phyloP scores from a whole-genome alignment of 306 rosid species.

The Lathyrus tuberosus region DNA sequence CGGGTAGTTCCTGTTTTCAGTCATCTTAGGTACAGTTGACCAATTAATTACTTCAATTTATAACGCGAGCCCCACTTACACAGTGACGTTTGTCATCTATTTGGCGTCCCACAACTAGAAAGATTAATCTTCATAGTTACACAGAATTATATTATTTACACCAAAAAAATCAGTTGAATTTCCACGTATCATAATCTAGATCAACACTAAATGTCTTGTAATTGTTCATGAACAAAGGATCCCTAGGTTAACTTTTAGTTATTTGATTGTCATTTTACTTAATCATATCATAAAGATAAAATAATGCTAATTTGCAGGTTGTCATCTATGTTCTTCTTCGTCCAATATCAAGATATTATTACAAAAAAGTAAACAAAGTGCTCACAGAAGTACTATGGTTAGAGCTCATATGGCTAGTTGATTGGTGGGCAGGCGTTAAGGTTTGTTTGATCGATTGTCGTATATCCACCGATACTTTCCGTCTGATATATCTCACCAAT shows the following conservation, averaged over 20 bases:
- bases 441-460: conserved; percentile 34
- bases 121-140: too few species aligned
- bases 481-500: background rate
- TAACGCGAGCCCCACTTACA: too few species aligned
- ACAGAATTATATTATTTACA: too few species aligned
- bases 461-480: background rate
- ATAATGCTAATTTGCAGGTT: conserved; percentile 52
- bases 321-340: conserved; percentile 64
- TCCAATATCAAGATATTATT: conserved; percentile 64
- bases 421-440: conserved; percentile 96
- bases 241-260: background rate
- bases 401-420: conserved; percentile 81
- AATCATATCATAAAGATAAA: background rate
- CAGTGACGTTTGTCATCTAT: too few species aligned
- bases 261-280: background rate
- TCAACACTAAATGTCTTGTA: background rate
- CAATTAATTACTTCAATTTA: too few species aligned
- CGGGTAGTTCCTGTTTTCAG: too few species aligned
- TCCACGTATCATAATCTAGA: background rate
- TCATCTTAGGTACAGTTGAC: too few species aligned
- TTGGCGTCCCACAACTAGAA: too few species aligned
- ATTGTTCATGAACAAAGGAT: background rate
- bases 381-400: conserved; percentile 80
- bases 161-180: too few species aligned
- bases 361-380: conserved; percentile 69